These are phyloP conservation scores for Pythium rishiriense DNA, from an alignment of 352 stramenopile genomes.

Conservation along the genomic window DNA sequence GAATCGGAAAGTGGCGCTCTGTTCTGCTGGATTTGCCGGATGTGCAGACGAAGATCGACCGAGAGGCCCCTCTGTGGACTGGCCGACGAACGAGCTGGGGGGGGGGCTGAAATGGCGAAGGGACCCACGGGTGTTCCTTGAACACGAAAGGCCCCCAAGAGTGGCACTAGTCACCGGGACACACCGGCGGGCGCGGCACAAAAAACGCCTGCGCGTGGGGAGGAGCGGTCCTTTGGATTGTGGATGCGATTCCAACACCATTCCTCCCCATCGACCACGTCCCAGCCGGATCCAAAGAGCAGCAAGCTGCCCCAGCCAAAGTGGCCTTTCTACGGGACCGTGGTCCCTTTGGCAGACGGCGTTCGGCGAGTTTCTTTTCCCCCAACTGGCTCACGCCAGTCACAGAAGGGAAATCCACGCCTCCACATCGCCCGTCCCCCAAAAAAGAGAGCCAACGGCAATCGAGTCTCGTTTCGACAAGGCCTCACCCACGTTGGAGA, in stretches of 20 bases:
- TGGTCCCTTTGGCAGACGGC: slow-evolving; percentile 1
- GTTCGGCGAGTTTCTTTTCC: slow-evolving; percentile 1
- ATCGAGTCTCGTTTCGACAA: slow-evolving; percentile 4
- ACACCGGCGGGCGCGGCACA: slow-evolving; percentile 4
- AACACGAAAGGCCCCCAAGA: slow-evolving; percentile 21
- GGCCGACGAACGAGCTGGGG: slow-evolving; percentile 14
- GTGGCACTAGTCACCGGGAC: slow-evolving; percentile 20
- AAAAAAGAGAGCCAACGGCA: background rate
- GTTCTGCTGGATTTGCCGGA: slow-evolving; percentile 10
- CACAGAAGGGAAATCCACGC: background rate
- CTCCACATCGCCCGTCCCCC: background rate
- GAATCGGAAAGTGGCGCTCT: slow-evolving; percentile 20
- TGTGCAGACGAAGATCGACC: slow-evolving; percentile 28
- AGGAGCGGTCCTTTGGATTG: slow-evolving; percentile 1
- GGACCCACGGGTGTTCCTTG: slow-evolving; percentile 10
- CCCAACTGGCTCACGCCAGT: slow-evolving; percentile 12
- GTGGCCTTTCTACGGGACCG: background rate
- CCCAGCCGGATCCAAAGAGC: background rate
- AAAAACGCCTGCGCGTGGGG: background rate
- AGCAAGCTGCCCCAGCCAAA: background rate
- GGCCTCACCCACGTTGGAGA: slow-evolving; percentile 5
- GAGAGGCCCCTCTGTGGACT: slow-evolving; percentile 3
- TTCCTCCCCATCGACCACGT: background rate
- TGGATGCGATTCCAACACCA: background rate
- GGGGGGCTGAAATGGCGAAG: slow-evolving; percentile 2